Conservation (phyloP, 1,139 yeast genomes). For the Taphrina populina region DNA sequence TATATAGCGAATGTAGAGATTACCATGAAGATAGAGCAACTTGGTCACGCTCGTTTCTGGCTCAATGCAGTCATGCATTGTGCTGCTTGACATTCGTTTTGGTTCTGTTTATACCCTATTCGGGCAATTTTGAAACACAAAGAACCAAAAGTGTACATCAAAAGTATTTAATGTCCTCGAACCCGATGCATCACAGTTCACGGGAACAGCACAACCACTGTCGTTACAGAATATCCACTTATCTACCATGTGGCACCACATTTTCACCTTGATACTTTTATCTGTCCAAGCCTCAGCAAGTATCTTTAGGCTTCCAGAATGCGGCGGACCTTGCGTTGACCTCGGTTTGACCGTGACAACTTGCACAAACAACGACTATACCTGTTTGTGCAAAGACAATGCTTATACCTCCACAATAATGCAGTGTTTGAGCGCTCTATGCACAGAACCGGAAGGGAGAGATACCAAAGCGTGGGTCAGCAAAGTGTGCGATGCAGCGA, state of each 20-base stretch:
- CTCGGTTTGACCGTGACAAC: not conserved
- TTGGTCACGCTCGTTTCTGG: too few species aligned
- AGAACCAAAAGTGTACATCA: too few species aligned
- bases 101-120: too few species aligned
- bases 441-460: not conserved
- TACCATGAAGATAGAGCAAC: too few species aligned
- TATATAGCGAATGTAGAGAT: too few species aligned
- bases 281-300: not conserved
- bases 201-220: too few species aligned
- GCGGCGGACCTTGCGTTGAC: not conserved
- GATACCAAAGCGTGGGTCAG: not conserved
- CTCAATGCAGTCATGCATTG: too few species aligned
- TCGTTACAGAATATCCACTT: too few species aligned
- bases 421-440: not conserved
- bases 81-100: too few species aligned
- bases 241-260: not conserved
- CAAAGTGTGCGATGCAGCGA: not conserved
- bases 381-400: not conserved
- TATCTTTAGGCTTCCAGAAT: not conserved
- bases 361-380: not conserved
- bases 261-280: not conserved
- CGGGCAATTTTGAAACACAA: too few species aligned
- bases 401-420: not conserved
- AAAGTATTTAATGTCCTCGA: too few species aligned
- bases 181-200: too few species aligned